Percentiles rank a stretch among this genome's conserved stretches.
Conservation (phyloP, 2,329 filamentous ascomycete genomes). For the Talaromyces sp. region DNA sequence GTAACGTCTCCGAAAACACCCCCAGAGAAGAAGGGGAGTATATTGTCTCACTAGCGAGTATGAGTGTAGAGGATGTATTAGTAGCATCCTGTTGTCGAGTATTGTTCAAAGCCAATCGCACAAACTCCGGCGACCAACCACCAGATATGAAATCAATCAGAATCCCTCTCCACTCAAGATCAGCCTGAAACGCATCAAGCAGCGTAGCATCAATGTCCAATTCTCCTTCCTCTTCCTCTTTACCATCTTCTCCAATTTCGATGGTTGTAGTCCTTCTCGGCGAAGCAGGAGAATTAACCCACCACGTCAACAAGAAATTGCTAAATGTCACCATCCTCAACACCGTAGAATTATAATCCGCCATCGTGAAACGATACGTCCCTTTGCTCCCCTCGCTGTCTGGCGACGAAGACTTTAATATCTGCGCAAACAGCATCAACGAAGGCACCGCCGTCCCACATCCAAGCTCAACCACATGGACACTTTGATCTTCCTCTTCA, state of each 20-base stretch:
- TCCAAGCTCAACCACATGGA: slow-evolving; percentile 53
- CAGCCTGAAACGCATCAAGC: slow-evolving; percentile 42
- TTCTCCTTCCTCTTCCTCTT: slow-evolving; percentile 23
- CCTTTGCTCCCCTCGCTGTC: slow-evolving; percentile 14
- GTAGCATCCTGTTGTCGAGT: not conserved
- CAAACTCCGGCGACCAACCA: slow-evolving; percentile 52
- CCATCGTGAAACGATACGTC: slow-evolving; percentile 52
- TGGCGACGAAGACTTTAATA: slow-evolving; percentile 32
- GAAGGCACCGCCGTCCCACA: slow-evolving; percentile 61
- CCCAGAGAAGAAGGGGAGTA: slow-evolving; percentile 55
- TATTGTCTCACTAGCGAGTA: slow-evolving; percentile 63
- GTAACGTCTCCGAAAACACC: slow-evolving; percentile 55
- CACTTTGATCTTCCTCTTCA: slow-evolving; percentile 28
- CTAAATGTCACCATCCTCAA: slow-evolving; percentile 59
- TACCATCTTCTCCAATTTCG: not conserved
- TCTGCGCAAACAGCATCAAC: slow-evolving; percentile 52
- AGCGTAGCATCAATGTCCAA: slow-evolving; percentile 52
- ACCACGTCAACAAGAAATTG: slow-evolving; percentile 58
- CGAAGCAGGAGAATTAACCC: slow-evolving; percentile 17
- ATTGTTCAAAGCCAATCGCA: slow-evolving; percentile 39
- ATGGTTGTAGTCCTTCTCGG: slow-evolving; percentile 12
- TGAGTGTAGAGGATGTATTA: slow-evolving; percentile 27
- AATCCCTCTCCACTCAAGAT: slow-evolving; percentile 44
- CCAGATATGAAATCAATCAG: slow-evolving; percentile 56
- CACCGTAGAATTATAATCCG: slow-evolving; percentile 61